Evolutionary conservation across 225 moss, liverwort and hornwort genomes (phyloP), one percentile per base, ranked within the genome.

Genomic region (Sphagnum contortum): DNA sequence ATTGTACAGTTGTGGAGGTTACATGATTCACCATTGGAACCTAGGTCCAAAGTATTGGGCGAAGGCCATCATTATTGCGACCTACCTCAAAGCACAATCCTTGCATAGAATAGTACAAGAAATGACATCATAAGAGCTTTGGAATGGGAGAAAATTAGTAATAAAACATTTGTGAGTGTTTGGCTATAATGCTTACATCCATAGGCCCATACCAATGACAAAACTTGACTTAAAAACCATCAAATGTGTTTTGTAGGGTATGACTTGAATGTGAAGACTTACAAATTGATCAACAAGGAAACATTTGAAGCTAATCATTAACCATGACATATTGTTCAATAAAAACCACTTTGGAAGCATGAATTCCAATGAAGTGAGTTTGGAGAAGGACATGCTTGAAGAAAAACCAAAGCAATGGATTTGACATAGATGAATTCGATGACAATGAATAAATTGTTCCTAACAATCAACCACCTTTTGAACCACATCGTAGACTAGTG

Each of bases 191-290:
- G 45, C 59, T 45, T 60, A 13, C 12, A n/a, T n/a, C 12, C 59
- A 13, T n/a, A 60, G 12, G 2, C 14, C 12, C 6, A 7, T 6
- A 5, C 12, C 6, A 13, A 45, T 1, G 45, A 60, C 2, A 6
- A 60, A 60, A 45, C 45, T 60, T 7, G 59, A 60, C 1, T 12
- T n/a, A 5, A 62, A 62, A 62, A 49, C 6, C 46, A 49, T 8
- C 5, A 62, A 62, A 44, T 44, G 44, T 9, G n/a, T 1, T 54
- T 66, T 45, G 14, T 66, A 54, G 66, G 66, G 0, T 66, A 66
- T 44, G 4, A 9, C 11, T 45, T 46, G 8, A 48, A 14, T 11
- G 3, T 4, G 5, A 65, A 65, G 11, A 48, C 52, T 3, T 66
- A 66, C 55, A 66, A 45, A 45, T 52, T 66, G 1, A 49, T 12